Percentiles rank a stretch among this genome's conserved stretches.
Conservation (phyloP, 2,329 filamentous ascomycete genomes). For the Ceratocystis variospora region DNA sequence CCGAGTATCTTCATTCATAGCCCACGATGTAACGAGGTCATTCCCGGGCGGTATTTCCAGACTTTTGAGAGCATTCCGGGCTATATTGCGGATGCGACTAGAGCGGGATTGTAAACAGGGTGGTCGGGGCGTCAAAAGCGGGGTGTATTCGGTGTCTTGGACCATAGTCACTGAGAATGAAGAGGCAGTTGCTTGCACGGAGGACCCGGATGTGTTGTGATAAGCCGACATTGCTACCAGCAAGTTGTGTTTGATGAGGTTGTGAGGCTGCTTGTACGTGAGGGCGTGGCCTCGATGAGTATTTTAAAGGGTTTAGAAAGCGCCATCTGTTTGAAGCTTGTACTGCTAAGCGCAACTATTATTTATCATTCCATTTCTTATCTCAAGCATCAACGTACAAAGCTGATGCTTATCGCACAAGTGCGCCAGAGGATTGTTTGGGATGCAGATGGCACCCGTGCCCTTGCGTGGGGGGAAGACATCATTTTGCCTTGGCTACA, state of each 20-base stretch:
- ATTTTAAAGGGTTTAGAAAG: too few relatives aligned
- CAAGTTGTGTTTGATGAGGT: too few relatives aligned
- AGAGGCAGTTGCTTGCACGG: not conserved
- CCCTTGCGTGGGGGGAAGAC: not conserved
- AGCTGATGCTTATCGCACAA: not conserved
- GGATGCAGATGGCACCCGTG: not conserved
- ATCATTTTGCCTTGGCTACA: not conserved
- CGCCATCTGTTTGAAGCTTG: too few relatives aligned
- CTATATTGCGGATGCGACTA: not conserved
- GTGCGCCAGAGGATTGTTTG: not conserved
- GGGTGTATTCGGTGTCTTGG: not conserved
- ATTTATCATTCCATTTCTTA: not conserved
- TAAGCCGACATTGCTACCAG: not conserved
- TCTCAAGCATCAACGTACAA: not conserved
- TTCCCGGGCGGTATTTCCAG: slow-evolving; percentile 5
- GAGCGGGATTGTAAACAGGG: not conserved
- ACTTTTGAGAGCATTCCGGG: not conserved
- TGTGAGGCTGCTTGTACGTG: too few relatives aligned
- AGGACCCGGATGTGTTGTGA: not conserved
- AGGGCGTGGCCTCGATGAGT: too few relatives aligned
- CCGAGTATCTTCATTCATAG: slow-evolving; percentile 24
- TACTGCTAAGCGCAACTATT: too few relatives aligned
- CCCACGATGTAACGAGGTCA: not conserved
- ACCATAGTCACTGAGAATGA: not conserved
- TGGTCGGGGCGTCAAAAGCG: not conserved